phyloP scores from a whole-genome alignment of 2,329 filamentous ascomycete species.

The Epicoccum nigrum region DNA sequence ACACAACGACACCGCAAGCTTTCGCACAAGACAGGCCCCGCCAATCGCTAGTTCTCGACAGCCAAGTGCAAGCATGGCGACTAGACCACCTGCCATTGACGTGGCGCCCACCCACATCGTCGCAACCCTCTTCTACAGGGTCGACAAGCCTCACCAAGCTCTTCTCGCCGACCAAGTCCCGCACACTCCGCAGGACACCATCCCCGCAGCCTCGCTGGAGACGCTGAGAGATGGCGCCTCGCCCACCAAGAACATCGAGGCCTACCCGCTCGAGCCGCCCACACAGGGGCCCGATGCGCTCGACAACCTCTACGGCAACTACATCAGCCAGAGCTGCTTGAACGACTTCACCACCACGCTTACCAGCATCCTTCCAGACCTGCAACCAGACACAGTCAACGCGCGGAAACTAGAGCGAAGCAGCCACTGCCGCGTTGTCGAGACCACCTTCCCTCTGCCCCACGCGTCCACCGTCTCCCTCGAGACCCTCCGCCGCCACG shows the following conservation, averaged over 20 bases:
- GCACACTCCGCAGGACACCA: slow-evolving; percentile 38
- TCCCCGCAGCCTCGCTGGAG: slow-evolving; percentile 42
- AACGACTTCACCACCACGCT: slow-evolving; percentile 62
- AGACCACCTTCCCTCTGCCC: slow-evolving; percentile 67
- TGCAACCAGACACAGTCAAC: slow-evolving; percentile 56
- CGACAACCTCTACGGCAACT: slow-evolving; percentile 62
- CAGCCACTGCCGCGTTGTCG: slow-evolving; percentile 67
- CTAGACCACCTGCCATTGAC: slow-evolving; percentile 26
- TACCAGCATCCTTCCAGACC: slow-evolving; percentile 55
- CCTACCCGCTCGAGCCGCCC: slow-evolving; percentile 61
- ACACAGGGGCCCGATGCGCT: slow-evolving; percentile 60
- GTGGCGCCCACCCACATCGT: slow-evolving; percentile 35
- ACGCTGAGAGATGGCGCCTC: slow-evolving; percentile 54
- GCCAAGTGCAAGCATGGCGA: slow-evolving; percentile 16
- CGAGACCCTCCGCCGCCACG: slow-evolving; percentile 76
- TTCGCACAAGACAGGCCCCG: neutral
- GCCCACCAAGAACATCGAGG: slow-evolving; percentile 58
- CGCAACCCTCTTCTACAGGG: slow-evolving; percentile 49
- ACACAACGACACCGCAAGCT: neutral
- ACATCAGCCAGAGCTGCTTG: slow-evolving; percentile 61
- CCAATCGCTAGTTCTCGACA: neutral
- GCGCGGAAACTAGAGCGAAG: slow-evolving; percentile 64
- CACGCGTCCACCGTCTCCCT: slow-evolving; percentile 59
- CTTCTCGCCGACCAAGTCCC: slow-evolving; percentile 56
- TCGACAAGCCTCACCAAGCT: slow-evolving; percentile 46